These are phyloP conservation scores for Trichoderma gamsii DNA, from an alignment of 495 filamentous ascomycete genomes.

Conservation along the genomic window DNA sequence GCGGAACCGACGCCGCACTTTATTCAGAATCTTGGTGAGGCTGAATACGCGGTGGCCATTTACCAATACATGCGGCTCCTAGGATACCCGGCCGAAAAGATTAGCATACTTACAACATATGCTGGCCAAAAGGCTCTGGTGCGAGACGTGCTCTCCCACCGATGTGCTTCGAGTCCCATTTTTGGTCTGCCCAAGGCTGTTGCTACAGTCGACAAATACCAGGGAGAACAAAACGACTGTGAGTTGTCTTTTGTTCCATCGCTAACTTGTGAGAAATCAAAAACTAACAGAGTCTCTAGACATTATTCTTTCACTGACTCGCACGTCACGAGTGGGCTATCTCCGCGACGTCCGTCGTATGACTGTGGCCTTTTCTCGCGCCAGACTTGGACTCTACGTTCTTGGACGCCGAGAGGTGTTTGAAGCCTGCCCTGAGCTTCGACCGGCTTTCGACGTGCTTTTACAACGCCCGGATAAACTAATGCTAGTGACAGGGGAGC, in stretches of 20 bases:
- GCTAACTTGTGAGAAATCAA: slow-evolving; percentile 15
- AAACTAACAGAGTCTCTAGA: slow-evolving; percentile 46
- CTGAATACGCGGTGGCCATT: slow-evolving; percentile 91
- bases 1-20: slow-evolving; percentile 91
- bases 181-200: slow-evolving; percentile 91
- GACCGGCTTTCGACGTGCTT: slow-evolving; percentile 71
- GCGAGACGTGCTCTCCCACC: slow-evolving; percentile 77
- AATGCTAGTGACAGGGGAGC: slow-evolving; percentile 72
- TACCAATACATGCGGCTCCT: slow-evolving; percentile 97
- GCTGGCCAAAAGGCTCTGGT: slow-evolving; percentile 92
- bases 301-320: slow-evolving; percentile 84
- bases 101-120: slow-evolving; percentile 88
- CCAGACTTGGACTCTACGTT: slow-evolving; percentile 86
- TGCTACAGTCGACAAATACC: slow-evolving; percentile 95
- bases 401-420: slow-evolving; percentile 88
- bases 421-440: slow-evolving; percentile 79
- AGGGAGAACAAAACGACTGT: slow-evolving; percentile 99
- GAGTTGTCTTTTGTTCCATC: slow-evolving; percentile 33
- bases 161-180: slow-evolving; percentile 73
- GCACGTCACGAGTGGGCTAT: slow-evolving; percentile 87
- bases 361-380: slow-evolving; percentile 93
- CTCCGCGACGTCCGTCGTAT: slow-evolving; percentile 88
- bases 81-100: slow-evolving; percentile 87
- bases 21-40: slow-evolving; percentile 94
- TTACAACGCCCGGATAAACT: slow-evolving; percentile 73